Base-by-base conservation (phyloP, 768 basidiomycete genomes). In the Boletus coccyginus region DNA sequence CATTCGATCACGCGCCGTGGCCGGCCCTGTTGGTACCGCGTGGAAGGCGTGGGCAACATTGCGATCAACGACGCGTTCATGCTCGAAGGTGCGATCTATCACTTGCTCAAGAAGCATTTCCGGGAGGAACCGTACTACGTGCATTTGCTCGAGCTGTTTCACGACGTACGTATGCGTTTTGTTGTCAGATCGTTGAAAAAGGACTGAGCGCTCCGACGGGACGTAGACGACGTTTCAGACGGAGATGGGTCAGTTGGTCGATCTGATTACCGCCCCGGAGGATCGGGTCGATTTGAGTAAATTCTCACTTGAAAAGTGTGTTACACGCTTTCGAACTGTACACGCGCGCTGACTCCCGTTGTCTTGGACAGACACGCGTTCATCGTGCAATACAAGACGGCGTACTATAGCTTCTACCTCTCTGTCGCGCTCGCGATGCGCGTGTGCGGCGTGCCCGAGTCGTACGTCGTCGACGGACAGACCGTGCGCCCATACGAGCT, bases 351-450 rank as follows among this genome's bases (percentile, higher is more conserved):
- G 9, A 35, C 35, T 12, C 35, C 35, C 13, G 2, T 2, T 32
- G 9, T 11, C 11, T 32, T 6, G 13, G 13, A 10, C 38, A 95
- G 93, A 69, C 94, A 98, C 70, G 82, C 84, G 58, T 82, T 92
- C 54, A 98, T 98, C 70, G 96, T 98, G 51, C 81, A 92, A 59
- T 98, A 94, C 85, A 99, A 99, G 76, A 98, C 96, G 31, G 92
- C 96, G 0, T 96, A 83, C 76, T 99, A 98, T 75, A 97, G 93
- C 32, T 98, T 98, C 83, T 97, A 98, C 77, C 92, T 99, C 61
- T 94, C 97, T 46, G 93, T 98, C 60, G 97, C 96, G 14, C 86
- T 94, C 60, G 94, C 94, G 12, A 87, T 98, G 86, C 83, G 87
- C 71, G 78, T 94, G 72, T 82, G 80, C 63, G 76, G 77, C 48